Evolutionary conservation across 768 basidiomycete genomes (phyloP).

Genomic region (Daedalea quercina): DNA sequence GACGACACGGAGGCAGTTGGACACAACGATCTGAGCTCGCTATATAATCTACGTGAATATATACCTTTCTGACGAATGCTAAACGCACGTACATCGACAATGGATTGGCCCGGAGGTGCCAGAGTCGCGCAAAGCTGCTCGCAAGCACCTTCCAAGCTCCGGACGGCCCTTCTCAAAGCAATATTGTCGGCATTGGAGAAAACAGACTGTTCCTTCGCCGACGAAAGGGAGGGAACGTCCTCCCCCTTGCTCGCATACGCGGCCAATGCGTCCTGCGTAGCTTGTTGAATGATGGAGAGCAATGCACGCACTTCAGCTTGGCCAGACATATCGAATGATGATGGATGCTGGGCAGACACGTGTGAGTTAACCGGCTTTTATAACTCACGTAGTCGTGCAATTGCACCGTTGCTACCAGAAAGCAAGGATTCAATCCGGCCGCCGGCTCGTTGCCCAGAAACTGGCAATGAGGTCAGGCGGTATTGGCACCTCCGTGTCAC

Average conservation of each 20-base stretch:
- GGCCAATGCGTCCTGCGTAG: conserved; percentile 15
- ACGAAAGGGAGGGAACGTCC: conserved; percentile 8
- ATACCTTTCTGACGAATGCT: not conserved
- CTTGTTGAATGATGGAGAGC: conserved; percentile 24
- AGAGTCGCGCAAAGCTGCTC: conserved; percentile 15
- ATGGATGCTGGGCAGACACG: too few species aligned
- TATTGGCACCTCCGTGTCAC: too few species aligned
- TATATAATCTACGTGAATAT: not conserved
- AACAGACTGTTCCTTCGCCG: conserved; percentile 2
- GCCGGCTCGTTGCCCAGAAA: too few species aligned
- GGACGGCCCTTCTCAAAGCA: conserved; percentile 11
- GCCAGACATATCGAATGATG: conserved; percentile 7
- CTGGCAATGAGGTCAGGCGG: too few species aligned
- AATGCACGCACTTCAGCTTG: conserved; percentile 23
- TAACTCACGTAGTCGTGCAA: too few species aligned
- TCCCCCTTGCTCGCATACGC: conserved; percentile 13
- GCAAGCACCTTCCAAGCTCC: conserved; percentile 18
- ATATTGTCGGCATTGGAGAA: conserved; percentile 4
- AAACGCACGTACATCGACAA: conserved; percentile 12
- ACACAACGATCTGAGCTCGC: conserved; percentile 1
- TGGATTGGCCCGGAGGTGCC: conserved; percentile 11
- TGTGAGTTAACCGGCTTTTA: too few species aligned
- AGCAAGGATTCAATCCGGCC: too few species aligned
- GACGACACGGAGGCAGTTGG: conserved; percentile 28
- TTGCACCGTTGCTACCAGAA: too few species aligned